phyloP scores from a whole-genome alignment of 106 monocot genomes.

The Dendrobium chrysotoxum region DNA sequence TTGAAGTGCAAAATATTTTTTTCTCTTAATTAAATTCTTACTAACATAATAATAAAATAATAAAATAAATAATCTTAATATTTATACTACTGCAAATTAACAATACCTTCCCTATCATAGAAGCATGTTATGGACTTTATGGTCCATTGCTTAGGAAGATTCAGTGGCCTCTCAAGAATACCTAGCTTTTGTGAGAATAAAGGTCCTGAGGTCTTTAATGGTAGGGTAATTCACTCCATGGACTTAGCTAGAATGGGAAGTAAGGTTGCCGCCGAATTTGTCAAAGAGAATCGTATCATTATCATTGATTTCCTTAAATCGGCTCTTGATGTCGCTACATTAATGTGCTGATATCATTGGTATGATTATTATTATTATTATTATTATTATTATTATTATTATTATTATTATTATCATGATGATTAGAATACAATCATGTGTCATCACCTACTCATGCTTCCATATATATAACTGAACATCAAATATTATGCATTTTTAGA shows the following conservation, averaged over 20 bases:
- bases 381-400: no score
- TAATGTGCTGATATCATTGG: neutral
- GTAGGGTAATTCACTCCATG: slow-evolving; percentile 3
- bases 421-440: no score
- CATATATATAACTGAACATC: neutral
- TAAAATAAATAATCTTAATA: no score
- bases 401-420: no score
- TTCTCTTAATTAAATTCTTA: no score
- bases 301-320: neutral
- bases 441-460: no score
- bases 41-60: no score
- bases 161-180: neutral
- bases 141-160: neutral
- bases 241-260: neutral
- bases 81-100: no score
- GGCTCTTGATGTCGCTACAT: neutral
- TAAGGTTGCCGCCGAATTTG: neutral
- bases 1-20: no score
- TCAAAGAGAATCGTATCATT: neutral
- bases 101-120: no score
- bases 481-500: neutral
- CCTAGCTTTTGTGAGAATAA: neutral
- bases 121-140: neutral
- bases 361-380: neutral
- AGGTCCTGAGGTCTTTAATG: neutral